Conservation (phyloP, 2,329 filamentous ascomycete genomes). For the Aschersonia sp. region DNA sequence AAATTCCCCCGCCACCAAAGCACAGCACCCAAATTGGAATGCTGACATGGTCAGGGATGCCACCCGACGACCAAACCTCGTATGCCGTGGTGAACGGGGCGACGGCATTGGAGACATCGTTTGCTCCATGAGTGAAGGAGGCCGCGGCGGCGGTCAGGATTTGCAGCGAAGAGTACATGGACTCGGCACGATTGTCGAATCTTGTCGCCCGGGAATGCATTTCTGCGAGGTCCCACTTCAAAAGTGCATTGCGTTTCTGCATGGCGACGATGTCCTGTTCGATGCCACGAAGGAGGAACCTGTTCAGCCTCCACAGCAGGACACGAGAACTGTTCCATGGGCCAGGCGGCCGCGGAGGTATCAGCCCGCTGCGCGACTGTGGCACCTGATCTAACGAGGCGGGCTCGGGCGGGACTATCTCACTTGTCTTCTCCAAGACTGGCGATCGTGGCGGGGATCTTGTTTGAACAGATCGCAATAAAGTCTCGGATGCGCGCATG, state of each 20-base stretch:
- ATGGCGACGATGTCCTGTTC: conserved; percentile 31
- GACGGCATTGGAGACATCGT: conserved; percentile 39
- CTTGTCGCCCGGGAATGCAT: conserved; percentile 33
- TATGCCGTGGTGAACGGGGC: conserved; percentile 38
- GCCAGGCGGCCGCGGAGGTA: conserved; percentile 19
- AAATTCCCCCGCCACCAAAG: conserved; percentile 31
- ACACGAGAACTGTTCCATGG: conserved; percentile 26
- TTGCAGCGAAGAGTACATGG: conserved; percentile 33
- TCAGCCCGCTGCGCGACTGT: conserved; percentile 8
- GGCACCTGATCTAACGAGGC: conserved; percentile 8
- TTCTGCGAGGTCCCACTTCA: conserved; percentile 30
- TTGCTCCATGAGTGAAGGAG: conserved; percentile 41
- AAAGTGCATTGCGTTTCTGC: conserved; percentile 31
- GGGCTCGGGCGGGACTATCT: conserved; percentile 17
- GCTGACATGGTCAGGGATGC: conserved; percentile 17
- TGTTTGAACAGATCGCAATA: conserved; percentile 19
- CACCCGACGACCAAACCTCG: conserved; percentile 30
- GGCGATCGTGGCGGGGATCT: not conserved
- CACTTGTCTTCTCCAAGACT: conserved; percentile 14
- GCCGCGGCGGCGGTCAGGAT: conserved; percentile 37
- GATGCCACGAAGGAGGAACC: conserved; percentile 28
- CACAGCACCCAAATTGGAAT: conserved; percentile 36
- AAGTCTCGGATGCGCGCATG: conserved; percentile 17
- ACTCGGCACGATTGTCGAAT: conserved; percentile 38
- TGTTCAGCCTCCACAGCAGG: conserved; percentile 23